These are phyloP conservation scores for Naganishia sp. DNA, from an alignment of 1,284 basidiomycete genomes.

Conservation along the genomic window DNA sequence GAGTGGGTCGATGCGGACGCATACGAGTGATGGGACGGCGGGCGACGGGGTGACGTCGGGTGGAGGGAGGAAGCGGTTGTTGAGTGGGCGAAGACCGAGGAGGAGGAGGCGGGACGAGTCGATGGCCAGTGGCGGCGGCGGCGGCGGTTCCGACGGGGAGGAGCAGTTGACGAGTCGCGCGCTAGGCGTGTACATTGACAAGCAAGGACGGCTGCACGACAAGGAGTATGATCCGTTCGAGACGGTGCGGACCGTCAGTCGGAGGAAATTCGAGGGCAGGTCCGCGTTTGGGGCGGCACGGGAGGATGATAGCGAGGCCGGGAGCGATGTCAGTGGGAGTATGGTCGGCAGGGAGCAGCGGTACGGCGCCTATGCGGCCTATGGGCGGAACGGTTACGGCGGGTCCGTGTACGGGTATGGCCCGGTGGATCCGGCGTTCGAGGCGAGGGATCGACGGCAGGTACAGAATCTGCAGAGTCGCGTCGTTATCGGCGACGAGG, in stretches of 20 bases:
- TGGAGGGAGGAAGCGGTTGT: conserved; percentile 14
- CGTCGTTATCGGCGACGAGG: conserved; percentile 11
- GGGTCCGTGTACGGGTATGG: neutral
- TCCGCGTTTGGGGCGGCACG: conserved; percentile 49
- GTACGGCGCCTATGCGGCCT: conserved; percentile 6
- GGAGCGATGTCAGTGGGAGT: conserved; percentile 29
- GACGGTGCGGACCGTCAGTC: conserved; percentile 46
- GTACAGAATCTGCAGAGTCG: conserved; percentile 12
- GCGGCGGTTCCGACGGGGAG: neutral
- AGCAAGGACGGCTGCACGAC: conserved; percentile 50
- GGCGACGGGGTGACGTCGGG: neutral
- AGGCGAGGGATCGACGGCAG: conserved; percentile 14
- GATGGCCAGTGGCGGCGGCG: too few species aligned
- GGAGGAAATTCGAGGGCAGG: conserved; percentile 44
- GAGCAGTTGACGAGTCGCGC: conserved; percentile 28
- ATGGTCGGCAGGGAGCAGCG: conserved; percentile 6
- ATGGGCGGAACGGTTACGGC: conserved; percentile 7
- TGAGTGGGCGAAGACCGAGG: conserved; percentile 5
- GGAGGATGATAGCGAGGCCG: conserved; percentile 37
- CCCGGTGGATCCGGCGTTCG: neutral
- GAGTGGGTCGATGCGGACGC: conserved; percentile 17
- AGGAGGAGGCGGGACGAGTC: too few species aligned
- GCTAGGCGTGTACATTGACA: conserved; percentile 50
- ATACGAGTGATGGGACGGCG: conserved; percentile 23
- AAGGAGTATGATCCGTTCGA: conserved; percentile 54